phyloP scores from a whole-genome alignment of 2,329 filamentous ascomycete species.

The Furcasterigmium furcatum region DNA sequence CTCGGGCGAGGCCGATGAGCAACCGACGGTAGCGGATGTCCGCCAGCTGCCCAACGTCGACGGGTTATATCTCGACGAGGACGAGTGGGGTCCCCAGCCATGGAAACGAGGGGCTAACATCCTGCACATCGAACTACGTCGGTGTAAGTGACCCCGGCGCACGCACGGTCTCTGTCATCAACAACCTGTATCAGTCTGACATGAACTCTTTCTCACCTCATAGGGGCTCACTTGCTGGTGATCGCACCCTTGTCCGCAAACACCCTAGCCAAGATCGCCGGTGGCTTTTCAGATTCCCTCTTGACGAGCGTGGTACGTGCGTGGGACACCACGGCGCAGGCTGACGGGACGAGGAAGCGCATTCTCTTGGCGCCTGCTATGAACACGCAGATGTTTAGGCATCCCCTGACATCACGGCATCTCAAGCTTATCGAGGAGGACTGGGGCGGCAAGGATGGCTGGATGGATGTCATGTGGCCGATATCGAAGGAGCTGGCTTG shows the following conservation, averaged over 20 bases:
- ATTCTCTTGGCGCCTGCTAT: conserved; percentile 80
- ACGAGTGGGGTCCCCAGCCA: conserved; percentile 72
- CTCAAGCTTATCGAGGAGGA: conserved; percentile 67
- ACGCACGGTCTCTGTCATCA: not conserved
- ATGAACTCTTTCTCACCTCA: conserved; percentile 1
- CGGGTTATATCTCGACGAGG: conserved; percentile 75
- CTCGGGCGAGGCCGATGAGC: conserved; percentile 69
- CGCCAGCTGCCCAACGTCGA: conserved; percentile 67
- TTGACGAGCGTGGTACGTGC: conserved; percentile 73
- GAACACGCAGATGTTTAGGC: conserved; percentile 89
- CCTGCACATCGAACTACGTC: conserved; percentile 83
- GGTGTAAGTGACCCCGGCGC: conserved; percentile 32
- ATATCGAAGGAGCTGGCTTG: conserved; percentile 78
- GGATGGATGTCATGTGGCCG: conserved; percentile 71
- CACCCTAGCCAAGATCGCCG: conserved; percentile 76
- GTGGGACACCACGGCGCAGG: conserved; percentile 74
- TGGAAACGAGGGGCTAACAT: conserved; percentile 81
- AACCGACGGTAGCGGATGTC: conserved; percentile 65
- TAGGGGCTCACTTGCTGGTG: conserved; percentile 75
- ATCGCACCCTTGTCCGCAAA: conserved; percentile 84
- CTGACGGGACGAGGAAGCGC: conserved; percentile 57
- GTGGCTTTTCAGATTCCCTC: conserved; percentile 75
- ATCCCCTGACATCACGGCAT: conserved; percentile 76
- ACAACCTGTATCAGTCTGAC: no score
- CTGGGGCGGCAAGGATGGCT: conserved; percentile 59